A percentile compares a stretch with the other conserved stretches of the same genome.
Evolutionary conservation across 2,329 filamentous ascomycete genomes (phyloP).

Genomic region (Gliomastix tumulicola): DNA sequence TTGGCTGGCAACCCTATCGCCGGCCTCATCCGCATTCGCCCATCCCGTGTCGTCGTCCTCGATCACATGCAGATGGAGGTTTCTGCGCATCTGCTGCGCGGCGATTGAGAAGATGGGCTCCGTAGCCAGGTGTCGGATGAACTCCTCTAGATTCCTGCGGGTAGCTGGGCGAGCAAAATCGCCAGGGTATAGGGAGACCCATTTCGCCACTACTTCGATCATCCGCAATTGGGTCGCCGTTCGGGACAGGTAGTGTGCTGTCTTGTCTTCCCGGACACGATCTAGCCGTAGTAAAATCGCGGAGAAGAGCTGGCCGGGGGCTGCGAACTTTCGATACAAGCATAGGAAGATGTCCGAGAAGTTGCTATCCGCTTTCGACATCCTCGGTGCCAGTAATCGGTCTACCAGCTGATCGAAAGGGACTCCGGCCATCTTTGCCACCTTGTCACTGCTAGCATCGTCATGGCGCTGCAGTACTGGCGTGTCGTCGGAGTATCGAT

Average conservation of each 20-base stretch:
- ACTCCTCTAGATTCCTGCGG: slow-evolving; percentile 63
- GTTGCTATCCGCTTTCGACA: slow-evolving; percentile 82
- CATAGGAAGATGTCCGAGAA: slow-evolving; percentile 87
- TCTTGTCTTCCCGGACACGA: slow-evolving; percentile 57
- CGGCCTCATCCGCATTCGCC: slow-evolving; percentile 68
- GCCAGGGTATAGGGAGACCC: slow-evolving; percentile 84
- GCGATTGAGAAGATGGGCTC: slow-evolving; percentile 80
- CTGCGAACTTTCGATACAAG: slow-evolving; percentile 87
- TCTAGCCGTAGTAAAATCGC: slow-evolving; percentile 75
- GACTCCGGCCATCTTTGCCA: slow-evolving; percentile 44
- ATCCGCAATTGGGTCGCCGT: slow-evolving; percentile 78
- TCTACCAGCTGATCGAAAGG: slow-evolving; percentile 72
- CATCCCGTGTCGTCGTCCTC: slow-evolving; percentile 92
- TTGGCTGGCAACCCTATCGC: slow-evolving; percentile 24
- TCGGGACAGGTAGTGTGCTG: slow-evolving; percentile 64
- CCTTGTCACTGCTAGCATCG: slow-evolving; percentile 47
- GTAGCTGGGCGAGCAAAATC: slow-evolving; percentile 82
- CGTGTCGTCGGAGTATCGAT: slow-evolving; percentile 59
- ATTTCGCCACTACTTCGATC: slow-evolving; percentile 77
- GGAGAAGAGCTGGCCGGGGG: slow-evolving; percentile 70
- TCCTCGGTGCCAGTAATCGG: slow-evolving; percentile 72
- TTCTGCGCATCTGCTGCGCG: slow-evolving; percentile 76
- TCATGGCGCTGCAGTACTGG: slow-evolving; percentile 61
- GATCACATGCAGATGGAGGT: slow-evolving; percentile 62
- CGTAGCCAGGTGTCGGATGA: slow-evolving; percentile 66